Evolutionary conservation across 148 eudicot genomes (phyloP).

Genomic region (Rhododendron kiyosumense): DNA sequence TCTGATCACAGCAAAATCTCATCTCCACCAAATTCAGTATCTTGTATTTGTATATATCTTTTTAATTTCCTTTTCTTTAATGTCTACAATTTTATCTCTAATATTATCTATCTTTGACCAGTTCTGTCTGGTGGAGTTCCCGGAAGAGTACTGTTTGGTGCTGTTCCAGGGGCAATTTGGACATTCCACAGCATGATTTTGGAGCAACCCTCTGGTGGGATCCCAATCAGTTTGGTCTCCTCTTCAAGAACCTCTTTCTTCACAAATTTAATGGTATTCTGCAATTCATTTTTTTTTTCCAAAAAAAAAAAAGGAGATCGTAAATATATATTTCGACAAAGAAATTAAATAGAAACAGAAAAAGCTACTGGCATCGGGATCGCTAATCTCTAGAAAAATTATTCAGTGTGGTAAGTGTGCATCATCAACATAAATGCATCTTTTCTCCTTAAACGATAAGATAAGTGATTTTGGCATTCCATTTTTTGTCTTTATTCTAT

Average conservation of each 20-base stretch:
- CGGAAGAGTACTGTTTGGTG: slow-evolving; percentile 10
- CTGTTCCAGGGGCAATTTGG: slow-evolving; percentile 36
- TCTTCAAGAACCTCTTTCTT: slow-evolving; percentile 74
- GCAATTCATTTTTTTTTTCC: slow-evolving; percentile 7
- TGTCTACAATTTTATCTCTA: not conserved
- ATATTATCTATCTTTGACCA: not conserved
- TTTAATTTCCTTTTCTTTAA: not conserved
- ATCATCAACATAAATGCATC: no score
- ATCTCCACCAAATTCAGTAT: not conserved
- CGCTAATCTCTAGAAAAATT: no score
- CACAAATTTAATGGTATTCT: slow-evolving; percentile 77
- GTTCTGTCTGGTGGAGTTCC: not conserved
- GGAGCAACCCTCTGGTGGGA: slow-evolving; percentile 69
- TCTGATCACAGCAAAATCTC: slow-evolving; percentile 3
- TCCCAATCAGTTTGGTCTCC: slow-evolving; percentile 67
- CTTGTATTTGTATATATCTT: not conserved
- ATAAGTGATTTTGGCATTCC: no score
- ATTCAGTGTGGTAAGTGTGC: no score
- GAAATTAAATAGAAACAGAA: not conserved
- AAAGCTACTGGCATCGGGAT: not conserved
- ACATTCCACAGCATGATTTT: slow-evolving; percentile 68
- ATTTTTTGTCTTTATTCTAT: no score
- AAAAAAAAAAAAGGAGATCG: not conserved
- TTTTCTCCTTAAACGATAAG: no score
- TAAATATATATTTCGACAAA: not conserved